phyloP scores from a whole-genome alignment of 1,284 basidiomycete species.

The Leccinum solheimii region DNA sequence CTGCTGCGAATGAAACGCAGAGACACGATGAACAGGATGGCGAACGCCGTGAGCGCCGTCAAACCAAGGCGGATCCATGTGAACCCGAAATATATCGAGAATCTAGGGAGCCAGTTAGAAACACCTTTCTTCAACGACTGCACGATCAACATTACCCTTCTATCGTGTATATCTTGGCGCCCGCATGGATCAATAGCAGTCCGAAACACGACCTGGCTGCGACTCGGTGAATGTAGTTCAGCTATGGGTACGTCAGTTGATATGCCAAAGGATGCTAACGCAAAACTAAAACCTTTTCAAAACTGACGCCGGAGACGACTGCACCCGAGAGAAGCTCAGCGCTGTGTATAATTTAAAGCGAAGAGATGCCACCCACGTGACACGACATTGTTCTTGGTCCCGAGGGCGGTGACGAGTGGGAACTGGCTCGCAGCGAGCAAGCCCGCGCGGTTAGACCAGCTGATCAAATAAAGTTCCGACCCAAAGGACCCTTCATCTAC shows the following conservation, averaged over 20 bases:
- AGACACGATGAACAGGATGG: constrained; percentile 42
- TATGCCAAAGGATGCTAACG: neutral
- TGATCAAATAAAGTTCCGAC: constrained; percentile 37
- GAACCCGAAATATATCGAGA: constrained; percentile 4
- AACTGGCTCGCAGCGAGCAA: constrained; percentile 55
- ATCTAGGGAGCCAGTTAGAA: constrained; percentile 12
- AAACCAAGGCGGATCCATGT: constrained; percentile 44
- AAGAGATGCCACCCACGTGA: constrained; percentile 42
- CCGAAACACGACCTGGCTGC: constrained; percentile 48
- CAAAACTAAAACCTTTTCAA: constrained; percentile 49
- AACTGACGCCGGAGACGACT: constrained; percentile 61
- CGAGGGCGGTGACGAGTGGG: constrained; percentile 61
- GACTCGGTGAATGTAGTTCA: constrained; percentile 56
- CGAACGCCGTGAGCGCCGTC: constrained; percentile 38
- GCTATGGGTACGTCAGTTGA: constrained; percentile 31
- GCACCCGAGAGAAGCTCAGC: constrained; percentile 1
- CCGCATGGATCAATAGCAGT: constrained; percentile 52
- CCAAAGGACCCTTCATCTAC: constrained; percentile 41
- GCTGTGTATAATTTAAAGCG: neutral
- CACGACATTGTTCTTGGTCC: constrained; percentile 64
- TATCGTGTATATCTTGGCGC: constrained; percentile 36
- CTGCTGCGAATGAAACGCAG: constrained; percentile 45
- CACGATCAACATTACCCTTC: constrained; percentile 12
- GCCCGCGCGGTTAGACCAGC: constrained; percentile 52
- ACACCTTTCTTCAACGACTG: neutral